These are phyloP conservation scores for Pseudogymnoascus sp. DNA, from an alignment of 2,329 filamentous ascomycete genomes.

Conservation along the genomic window DNA sequence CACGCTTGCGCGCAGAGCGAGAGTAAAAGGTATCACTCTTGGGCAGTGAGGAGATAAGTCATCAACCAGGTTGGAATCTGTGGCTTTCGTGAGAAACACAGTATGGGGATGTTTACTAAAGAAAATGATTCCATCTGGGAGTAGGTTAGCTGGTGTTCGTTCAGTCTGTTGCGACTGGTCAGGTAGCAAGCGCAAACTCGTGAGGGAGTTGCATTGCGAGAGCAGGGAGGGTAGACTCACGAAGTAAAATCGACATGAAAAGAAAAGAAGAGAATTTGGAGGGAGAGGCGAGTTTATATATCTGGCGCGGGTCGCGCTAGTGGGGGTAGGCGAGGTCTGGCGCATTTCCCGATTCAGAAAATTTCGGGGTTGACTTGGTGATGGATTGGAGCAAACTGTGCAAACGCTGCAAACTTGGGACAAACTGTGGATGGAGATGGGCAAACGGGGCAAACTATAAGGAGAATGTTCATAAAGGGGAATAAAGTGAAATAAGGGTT, in stretches of 20 bases:
- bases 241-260: conserved; percentile 12
- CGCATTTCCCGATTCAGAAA: background rate
- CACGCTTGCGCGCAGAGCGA: conserved; percentile 54
- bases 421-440: background rate
- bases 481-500: background rate
- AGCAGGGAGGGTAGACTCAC: conserved; percentile 17
- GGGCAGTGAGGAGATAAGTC: conserved; percentile 78
- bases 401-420: background rate
- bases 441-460: background rate
- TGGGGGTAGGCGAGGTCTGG: background rate
- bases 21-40: conserved; percentile 71
- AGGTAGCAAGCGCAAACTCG: background rate
- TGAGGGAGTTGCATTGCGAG: background rate
- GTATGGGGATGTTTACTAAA: conserved; percentile 90
- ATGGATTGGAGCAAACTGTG: too few species aligned
- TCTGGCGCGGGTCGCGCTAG: background rate
- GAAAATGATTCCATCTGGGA: conserved; percentile 73
- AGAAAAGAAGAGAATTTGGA: conserved; percentile 10
- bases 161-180: background rate
- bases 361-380: background rate
- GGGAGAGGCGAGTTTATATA: background rate
- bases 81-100: conserved; percentile 89
- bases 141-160: conserved; percentile 18
- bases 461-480: background rate
- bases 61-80: conserved; percentile 95